A percentile compares a stretch with the other conserved stretches of the same genome.
Evolutionary conservation across 169 alveolate genomes (phyloP).

Genomic region (Ichthyophthirius multifiliis): DNA sequence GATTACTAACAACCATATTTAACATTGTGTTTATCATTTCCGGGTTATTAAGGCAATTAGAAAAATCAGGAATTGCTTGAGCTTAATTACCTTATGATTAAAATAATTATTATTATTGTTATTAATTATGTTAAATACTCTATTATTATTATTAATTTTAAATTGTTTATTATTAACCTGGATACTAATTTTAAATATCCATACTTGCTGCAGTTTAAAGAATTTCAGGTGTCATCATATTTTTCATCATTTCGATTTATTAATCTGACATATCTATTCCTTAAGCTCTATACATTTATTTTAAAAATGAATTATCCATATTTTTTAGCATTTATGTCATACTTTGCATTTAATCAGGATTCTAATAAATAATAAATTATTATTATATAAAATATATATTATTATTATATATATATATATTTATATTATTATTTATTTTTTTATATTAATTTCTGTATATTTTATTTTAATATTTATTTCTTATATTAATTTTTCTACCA

Average conservation of each 20-base stretch:
- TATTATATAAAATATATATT: too few species aligned
- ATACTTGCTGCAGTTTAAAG: slow-evolving; percentile 17
- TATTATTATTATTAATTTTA: background rate
- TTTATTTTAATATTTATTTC: too few species aligned
- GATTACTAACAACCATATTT: slow-evolving; percentile 5
- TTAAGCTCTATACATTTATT: background rate
- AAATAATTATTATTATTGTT: background rate
- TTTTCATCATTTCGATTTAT: slow-evolving; percentile 37
- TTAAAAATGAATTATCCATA: background rate
- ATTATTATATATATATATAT: too few species aligned
- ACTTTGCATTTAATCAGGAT: background rate
- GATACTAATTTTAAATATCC: background rate
- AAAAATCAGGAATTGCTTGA: background rate
- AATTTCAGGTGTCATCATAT: slow-evolving; percentile 51
- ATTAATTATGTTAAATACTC: background rate
- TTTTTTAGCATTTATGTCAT: background rate
- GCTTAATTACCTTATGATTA: too few species aligned
- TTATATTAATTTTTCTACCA: too few species aligned
- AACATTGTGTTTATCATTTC: background rate
- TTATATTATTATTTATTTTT: background rate
- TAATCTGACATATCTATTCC: slow-evolving; percentile 42
- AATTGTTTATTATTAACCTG: background rate
- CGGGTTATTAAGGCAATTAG: background rate
- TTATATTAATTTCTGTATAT: background rate
- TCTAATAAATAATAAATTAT: too few species aligned